Percentiles rank a stretch among this genome's conserved stretches.
Evolutionary conservation across 1,284 basidiomycete genomes (phyloP).

Genomic region (Sporisorium scitamineum): DNA sequence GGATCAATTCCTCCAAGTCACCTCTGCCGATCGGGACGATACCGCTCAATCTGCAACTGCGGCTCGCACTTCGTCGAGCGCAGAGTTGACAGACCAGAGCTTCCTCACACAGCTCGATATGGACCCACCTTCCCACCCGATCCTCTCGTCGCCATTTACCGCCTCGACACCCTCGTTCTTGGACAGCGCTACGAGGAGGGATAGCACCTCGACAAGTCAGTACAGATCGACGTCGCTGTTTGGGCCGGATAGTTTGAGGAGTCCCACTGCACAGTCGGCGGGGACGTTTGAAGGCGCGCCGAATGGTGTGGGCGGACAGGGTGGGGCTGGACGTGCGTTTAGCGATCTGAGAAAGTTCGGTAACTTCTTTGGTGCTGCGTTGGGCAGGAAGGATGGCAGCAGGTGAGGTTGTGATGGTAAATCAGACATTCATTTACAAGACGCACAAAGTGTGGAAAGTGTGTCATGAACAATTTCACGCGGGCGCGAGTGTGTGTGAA

Average conservation of each 20-base stretch:
- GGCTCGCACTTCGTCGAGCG: not conserved
- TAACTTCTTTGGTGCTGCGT: constrained; percentile 60
- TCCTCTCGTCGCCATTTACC: constrained; percentile 41
- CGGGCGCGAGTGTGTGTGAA: not conserved
- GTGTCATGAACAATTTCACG: not conserved
- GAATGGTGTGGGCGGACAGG: constrained; percentile 15
- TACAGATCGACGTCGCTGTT: constrained; percentile 23
- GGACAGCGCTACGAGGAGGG: constrained; percentile 23
- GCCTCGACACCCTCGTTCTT: constrained; percentile 39
- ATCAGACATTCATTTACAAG: not conserved
- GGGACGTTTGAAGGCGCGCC: constrained; percentile 14
- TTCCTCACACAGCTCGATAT: constrained; percentile 81
- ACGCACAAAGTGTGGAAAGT: not conserved
- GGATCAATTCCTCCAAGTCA: constrained; percentile 84
- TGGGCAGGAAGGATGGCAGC: constrained; percentile 50
- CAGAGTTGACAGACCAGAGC: constrained; percentile 37
- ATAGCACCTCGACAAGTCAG: constrained; percentile 8
- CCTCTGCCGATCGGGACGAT: constrained; percentile 72
- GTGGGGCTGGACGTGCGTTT: constrained; percentile 45
- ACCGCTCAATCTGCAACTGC: not conserved
- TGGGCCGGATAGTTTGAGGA: constrained; percentile 28
- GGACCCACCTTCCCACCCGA: constrained; percentile 75
- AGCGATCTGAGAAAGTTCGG: constrained; percentile 63
- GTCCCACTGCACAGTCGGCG: constrained; percentile 2
- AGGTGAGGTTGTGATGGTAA: not conserved